Conservation (phyloP, 768 basidiomycete species). For the Podaxis pistillaris region DNA sequence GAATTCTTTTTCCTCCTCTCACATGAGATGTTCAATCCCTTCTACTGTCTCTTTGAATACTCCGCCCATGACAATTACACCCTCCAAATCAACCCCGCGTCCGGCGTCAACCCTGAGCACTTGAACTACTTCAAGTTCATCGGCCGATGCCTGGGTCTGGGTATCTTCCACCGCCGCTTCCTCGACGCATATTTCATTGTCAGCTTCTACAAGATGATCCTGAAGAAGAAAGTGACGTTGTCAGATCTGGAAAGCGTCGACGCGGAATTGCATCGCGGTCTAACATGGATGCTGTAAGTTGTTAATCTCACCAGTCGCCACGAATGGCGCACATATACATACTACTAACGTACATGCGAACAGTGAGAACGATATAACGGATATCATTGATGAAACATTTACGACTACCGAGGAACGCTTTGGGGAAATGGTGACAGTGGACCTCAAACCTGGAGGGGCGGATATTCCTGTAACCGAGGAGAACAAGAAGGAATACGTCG, state of each 20-base stretch:
- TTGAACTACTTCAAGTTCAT: constrained; percentile 99
- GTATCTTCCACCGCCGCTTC: constrained; percentile 99
- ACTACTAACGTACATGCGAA: not conserved
- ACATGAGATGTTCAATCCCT: constrained; percentile 99
- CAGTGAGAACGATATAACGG: constrained; percentile 97
- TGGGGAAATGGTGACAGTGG: constrained; percentile 96
- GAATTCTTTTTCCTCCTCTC: constrained; percentile 99
- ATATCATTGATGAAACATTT: constrained; percentile 97
- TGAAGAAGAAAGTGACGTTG: constrained; percentile 95
- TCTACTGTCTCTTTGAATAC: constrained; percentile 99
- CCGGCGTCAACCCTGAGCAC: constrained; percentile 98
- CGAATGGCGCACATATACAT: not conserved
- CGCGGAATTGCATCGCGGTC: constrained; percentile 88
- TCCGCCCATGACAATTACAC: constrained; percentile 99
- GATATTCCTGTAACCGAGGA: constrained; percentile 90
- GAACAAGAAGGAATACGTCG: constrained; percentile 99
- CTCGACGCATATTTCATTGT: constrained; percentile 99
- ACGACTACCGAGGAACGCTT: constrained; percentile 97
- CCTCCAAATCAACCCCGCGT: constrained; percentile 97
- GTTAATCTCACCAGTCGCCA: not conserved
- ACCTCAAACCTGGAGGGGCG: constrained; percentile 85
- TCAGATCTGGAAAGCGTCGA: constrained; percentile 96
- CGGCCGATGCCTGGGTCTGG: constrained; percentile 90
- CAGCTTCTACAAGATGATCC: constrained; percentile 99
- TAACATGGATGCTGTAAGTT: constrained; percentile 98